These are phyloP conservation scores for Tricholoma bakamatsutake DNA, from an alignment of 768 basidiomycete species.

Conservation along the genomic window DNA sequence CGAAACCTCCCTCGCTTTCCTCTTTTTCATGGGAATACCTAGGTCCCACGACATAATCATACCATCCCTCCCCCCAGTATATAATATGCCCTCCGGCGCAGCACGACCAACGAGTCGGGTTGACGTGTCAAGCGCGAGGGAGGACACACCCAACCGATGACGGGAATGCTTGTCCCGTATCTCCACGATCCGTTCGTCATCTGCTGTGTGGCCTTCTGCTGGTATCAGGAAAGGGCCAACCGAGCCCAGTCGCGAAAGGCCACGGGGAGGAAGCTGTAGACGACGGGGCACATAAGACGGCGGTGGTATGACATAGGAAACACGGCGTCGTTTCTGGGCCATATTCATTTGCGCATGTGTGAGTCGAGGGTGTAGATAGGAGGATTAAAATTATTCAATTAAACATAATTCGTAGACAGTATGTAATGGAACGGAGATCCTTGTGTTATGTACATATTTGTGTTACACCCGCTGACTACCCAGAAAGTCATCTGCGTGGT, in stretches of 20 bases:
- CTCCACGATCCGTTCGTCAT: slow-evolving; percentile 17
- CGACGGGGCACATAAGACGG: slow-evolving; percentile 56
- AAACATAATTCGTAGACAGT: not conserved
- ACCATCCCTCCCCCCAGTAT: slow-evolving; percentile 87
- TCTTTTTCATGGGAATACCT: slow-evolving; percentile 54
- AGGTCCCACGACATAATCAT: slow-evolving; percentile 87
- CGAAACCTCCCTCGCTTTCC: slow-evolving; percentile 23
- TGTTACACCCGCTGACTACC: too few species aligned
- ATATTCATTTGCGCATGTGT: slow-evolving; percentile 11
- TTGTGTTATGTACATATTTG: too few species aligned
- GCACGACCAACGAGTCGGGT: slow-evolving; percentile 65
- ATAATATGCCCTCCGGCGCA: slow-evolving; percentile 80
- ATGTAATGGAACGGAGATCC: too few species aligned
- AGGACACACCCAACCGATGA: slow-evolving; percentile 82
- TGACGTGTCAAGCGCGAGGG: slow-evolving; percentile 82
- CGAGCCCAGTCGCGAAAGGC: slow-evolving; percentile 56
- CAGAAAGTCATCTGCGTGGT: too few species aligned
- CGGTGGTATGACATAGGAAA: slow-evolving; percentile 85
- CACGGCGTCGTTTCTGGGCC: slow-evolving; percentile 54
- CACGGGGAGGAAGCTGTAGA: slow-evolving; percentile 67
- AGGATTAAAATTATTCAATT: not conserved
- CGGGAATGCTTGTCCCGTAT: slow-evolving; percentile 49
- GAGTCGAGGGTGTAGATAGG: not conserved
- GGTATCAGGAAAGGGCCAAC: slow-evolving; percentile 62
- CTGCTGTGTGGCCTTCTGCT: slow-evolving; percentile 19